A percentile compares a stretch with the other conserved stretches of the same genome.
Conservation (phyloP, 2,329 filamentous ascomycete species). For the Calonectria fujianensis region DNA sequence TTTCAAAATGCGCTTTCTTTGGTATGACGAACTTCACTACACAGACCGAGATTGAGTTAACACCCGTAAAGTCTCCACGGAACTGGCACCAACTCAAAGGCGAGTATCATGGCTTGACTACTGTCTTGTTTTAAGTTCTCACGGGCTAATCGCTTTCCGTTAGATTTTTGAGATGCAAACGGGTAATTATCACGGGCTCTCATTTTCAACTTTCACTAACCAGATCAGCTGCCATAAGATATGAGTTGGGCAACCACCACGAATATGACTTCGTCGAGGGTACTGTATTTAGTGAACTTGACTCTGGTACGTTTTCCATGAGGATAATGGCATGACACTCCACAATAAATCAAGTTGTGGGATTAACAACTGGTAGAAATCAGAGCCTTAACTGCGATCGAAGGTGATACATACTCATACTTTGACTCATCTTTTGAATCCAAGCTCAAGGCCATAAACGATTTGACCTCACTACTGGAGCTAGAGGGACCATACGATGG, state of each 20-base stretch:
- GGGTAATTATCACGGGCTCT: background rate
- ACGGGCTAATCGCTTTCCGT: background rate
- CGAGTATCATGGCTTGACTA: background rate
- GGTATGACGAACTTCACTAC: background rate
- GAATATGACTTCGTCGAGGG: slow-evolving; percentile 8
- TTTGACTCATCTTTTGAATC: background rate
- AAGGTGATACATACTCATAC: background rate
- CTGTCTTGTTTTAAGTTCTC: background rate
- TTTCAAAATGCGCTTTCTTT: slow-evolving; percentile 16
- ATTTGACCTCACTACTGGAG: background rate
- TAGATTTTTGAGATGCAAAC: slow-evolving; percentile 20
- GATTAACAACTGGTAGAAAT: background rate
- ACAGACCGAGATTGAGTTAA: background rate
- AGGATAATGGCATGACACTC: background rate
- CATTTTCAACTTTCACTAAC: background rate
- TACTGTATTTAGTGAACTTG: background rate
- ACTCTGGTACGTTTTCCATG: background rate
- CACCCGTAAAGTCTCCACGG: background rate
- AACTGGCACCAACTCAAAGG: slow-evolving; percentile 6
- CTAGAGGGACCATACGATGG: slow-evolving; percentile 1
- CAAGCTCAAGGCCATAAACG: background rate
- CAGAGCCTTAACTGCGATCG: background rate
- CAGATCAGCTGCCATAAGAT: background rate
- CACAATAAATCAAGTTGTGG: background rate
- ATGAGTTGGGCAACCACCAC: slow-evolving; percentile 1